These are phyloP conservation scores for Pterocarpus macrocarpus DNA, from an alignment of 306 rosid species.

Conservation along the genomic window DNA sequence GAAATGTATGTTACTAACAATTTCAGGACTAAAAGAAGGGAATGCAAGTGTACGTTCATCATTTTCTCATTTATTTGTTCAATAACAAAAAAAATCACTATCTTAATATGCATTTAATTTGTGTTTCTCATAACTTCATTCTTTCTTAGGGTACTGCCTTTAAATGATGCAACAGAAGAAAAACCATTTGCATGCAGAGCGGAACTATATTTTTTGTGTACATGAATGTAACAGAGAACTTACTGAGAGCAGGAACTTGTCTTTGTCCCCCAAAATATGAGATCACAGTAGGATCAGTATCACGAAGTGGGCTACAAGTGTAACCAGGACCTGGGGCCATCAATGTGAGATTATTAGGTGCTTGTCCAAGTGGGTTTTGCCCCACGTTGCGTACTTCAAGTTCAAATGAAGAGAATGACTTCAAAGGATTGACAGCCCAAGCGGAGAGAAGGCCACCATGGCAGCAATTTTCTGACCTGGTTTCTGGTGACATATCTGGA, in stretches of 20 bases:
- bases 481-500: constrained; percentile 48
- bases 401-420: constrained; percentile 74
- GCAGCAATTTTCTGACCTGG: constrained; percentile 71
- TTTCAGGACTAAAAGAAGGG: constrained; percentile 25
- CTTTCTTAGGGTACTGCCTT: not conserved
- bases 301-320: constrained; percentile 70
- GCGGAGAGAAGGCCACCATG: constrained; percentile 75
- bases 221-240: constrained; percentile 39
- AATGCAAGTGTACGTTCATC: not conserved
- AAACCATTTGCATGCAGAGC: not conserved
- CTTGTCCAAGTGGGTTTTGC: constrained; percentile 40
- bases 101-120: constrained; percentile 24
- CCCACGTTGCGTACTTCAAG: constrained; percentile 63
- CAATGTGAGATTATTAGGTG: constrained; percentile 69
- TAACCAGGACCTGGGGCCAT: constrained; percentile 86
- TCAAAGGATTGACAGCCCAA: constrained; percentile 55
- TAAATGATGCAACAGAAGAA: too few species aligned
- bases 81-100: not conserved
- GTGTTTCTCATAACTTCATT: constrained; percentile 11
- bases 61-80: not conserved
- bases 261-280: constrained; percentile 68
- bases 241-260: constrained; percentile 72
- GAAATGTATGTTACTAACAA: constrained; percentile 35
- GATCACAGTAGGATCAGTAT: constrained; percentile 65
- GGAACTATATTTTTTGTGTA: not conserved